A percentile compares a stretch with the other conserved stretches of the same genome.
These are phyloP conservation scores for Plasmodium berghei DNA, from an alignment of 169 alveolate genomes.

Conservation along the genomic window DNA sequence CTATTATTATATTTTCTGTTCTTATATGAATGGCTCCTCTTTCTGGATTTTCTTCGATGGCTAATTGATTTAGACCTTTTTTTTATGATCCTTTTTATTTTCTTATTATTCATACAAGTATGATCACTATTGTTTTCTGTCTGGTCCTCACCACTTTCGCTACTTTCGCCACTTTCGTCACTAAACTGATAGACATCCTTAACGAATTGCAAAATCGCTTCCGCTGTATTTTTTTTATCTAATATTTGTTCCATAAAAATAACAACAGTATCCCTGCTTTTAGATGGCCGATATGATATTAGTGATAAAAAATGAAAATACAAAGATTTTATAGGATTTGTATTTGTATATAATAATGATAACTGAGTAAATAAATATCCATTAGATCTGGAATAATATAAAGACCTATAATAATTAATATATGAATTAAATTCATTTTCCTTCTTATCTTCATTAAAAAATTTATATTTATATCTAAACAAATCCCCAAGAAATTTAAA, in stretches of 20 bases:
- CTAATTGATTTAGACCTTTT: too few species aligned
- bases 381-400: slow-evolving; percentile 28
- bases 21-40: background rate
- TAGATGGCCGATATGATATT: slow-evolving; percentile 29
- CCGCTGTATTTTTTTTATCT: slow-evolving; percentile 4
- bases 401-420: slow-evolving; percentile 47
- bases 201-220: too few species aligned
- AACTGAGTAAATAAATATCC: slow-evolving; percentile 63
- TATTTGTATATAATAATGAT: slow-evolving; percentile 14
- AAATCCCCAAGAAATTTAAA: slow-evolving; percentile 60
- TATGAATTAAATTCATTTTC: slow-evolving; percentile 42
- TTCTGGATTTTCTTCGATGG: too few species aligned
- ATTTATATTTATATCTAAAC: slow-evolving; percentile 31
- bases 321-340: slow-evolving; percentile 41
- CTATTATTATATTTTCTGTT: background rate
- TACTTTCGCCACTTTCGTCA: too few species aligned
- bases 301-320: slow-evolving; percentile 55
- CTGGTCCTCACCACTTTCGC: too few species aligned
- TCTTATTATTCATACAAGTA: too few species aligned
- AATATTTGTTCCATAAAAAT: slow-evolving; percentile 32
- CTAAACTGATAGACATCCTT: too few species aligned
- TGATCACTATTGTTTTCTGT: too few species aligned
- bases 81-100: too few species aligned
- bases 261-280: slow-evolving; percentile 25
- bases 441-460: slow-evolving; percentile 27